A percentile compares a stretch with the other conserved stretches of the same genome.
These are phyloP conservation scores for Begonia peltatifolia DNA, from an alignment of 306 rosid genomes.

Conservation along the genomic window DNA sequence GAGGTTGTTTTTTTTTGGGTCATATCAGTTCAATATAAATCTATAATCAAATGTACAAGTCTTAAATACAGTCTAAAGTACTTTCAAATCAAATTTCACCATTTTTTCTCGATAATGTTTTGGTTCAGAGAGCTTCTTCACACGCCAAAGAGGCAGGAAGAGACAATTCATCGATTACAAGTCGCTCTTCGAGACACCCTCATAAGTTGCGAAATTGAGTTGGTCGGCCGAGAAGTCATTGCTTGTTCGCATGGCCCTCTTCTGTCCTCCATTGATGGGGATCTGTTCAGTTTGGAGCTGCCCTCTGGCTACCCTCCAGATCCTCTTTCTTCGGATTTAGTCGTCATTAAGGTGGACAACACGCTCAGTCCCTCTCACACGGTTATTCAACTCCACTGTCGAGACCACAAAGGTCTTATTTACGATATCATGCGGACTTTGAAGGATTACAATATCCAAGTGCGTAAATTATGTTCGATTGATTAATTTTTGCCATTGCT, in stretches of 20 bases:
- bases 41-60: no score
- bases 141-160: slow-evolving; percentile 27
- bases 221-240: slow-evolving; percentile 26
- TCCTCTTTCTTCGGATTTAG: slow-evolving; percentile 17
- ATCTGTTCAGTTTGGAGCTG: slow-evolving; percentile 32
- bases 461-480: slow-evolving; percentile 1
- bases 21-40: not conserved
- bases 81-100: not conserved
- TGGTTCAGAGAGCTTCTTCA: slow-evolving; percentile 33
- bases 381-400: slow-evolving; percentile 29
- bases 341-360: slow-evolving; percentile 30
- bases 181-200: slow-evolving; percentile 20
- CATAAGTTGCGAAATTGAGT: slow-evolving; percentile 35
- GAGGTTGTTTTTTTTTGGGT: slow-evolving; percentile 21
- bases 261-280: slow-evolving; percentile 31
- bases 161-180: slow-evolving; percentile 22
- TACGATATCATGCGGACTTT: slow-evolving; percentile 50
- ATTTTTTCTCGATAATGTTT: not conserved
- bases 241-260: slow-evolving; percentile 33
- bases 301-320: slow-evolving; percentile 14
- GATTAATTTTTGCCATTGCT: no score
- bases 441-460: slow-evolving; percentile 54
- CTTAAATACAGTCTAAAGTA: no score
- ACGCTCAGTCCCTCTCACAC: slow-evolving; percentile 44
- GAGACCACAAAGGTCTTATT: slow-evolving; percentile 44